Base-by-base conservation (phyloP, 139 green algal species). In the Chlamydomonas eustigma region DNA sequence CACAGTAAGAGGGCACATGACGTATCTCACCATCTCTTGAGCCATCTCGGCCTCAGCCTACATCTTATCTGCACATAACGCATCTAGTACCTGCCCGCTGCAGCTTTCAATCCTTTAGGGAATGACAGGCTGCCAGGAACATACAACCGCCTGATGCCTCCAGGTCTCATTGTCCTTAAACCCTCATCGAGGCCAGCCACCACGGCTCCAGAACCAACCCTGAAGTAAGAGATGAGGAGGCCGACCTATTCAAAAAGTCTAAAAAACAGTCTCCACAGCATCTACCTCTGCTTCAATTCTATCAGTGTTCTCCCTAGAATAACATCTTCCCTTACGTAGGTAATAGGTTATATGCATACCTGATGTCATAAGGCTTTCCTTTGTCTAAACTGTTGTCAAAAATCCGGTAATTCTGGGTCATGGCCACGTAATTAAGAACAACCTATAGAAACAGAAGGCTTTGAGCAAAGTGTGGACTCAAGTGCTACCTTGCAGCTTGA, bases 111-210 rank as follows among this genome's bases (percentile, higher is more conserved):
- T 2, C 89, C 88, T 78, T 97, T 97, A 33, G 94, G 94, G 84
- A 98, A 98, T 2, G 93, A 88, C 6, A 98, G 80, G 6, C 85
- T 71, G n/a, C 93, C 95, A 3, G 95, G 95, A 64, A 99, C 94
- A 80, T 97, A 98, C 25, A 99, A 76, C 2, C 95, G 86, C 8
- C 95, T 76, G 12, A 97, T 34, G 44, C 93, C 92, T 2, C 94
- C 94, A 0, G 87, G 67, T 51, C 91, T 87, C 95, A 99, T 99
- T 28, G 75, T 87, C 30, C 82, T 73, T 66, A 99, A 69, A 6
- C 92, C 95, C 76, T 98, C 95, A 64, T 98, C 95, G 58, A 99
- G 84, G 2, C 95, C 83, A 35, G 75, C 65, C 3, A 91, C 74
- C 1, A 92, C 80, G 76, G 91, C 82, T 0, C 89, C 90, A 3